Percentiles rank a stretch among this genome's conserved stretches.
phyloP scores from a whole-genome alignment of 192 early-diverging fungal genomes.

The Podila clonocystis region DNA sequence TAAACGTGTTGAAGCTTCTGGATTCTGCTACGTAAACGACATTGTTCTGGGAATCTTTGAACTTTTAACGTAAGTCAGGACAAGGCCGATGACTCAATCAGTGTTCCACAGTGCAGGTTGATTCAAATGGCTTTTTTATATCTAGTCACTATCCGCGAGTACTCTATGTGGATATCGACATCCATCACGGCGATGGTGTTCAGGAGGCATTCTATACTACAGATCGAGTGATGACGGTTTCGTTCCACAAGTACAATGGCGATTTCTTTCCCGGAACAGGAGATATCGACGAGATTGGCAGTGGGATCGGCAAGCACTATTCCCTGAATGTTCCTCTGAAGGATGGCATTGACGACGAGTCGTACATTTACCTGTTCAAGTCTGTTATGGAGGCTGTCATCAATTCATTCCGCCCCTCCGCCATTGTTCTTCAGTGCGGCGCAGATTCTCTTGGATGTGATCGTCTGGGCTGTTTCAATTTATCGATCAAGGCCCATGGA shows the following conservation, averaged over 20 bases:
- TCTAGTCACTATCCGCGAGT: conserved; percentile 79
- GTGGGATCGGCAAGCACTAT: conserved; percentile 79
- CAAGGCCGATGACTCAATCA: neutral
- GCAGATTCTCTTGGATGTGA: conserved; percentile 67
- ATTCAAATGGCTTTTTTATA: neutral
- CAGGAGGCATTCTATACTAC: conserved; percentile 96
- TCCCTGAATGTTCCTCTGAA: conserved; percentile 92
- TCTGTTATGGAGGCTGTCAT: conserved; percentile 76
- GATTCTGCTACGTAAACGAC: conserved; percentile 99
- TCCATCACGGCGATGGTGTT: conserved; percentile 99
- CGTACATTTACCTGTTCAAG: conserved; percentile 84
- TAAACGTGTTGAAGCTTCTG: conserved; percentile 86
- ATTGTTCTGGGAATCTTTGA: conserved; percentile 94
- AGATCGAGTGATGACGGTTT: conserved; percentile 94
- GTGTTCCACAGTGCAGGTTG: no score
- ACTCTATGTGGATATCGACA: conserved; percentile 96
- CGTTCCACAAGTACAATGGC: conserved; percentile 93
- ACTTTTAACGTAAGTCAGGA: conserved; percentile 69
- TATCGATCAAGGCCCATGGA: conserved; percentile 76
- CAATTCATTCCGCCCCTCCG: conserved; percentile 79
- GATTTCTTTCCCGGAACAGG: conserved; percentile 97
- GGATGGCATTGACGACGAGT: conserved; percentile 87
- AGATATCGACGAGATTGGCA: conserved; percentile 80
- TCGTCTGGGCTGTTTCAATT: conserved; percentile 62
- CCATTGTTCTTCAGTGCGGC: conserved; percentile 94